These are phyloP conservation scores for Phalaenopsis aphrodite DNA, from an alignment of 106 monocot genomes.

Conservation along the genomic window DNA sequence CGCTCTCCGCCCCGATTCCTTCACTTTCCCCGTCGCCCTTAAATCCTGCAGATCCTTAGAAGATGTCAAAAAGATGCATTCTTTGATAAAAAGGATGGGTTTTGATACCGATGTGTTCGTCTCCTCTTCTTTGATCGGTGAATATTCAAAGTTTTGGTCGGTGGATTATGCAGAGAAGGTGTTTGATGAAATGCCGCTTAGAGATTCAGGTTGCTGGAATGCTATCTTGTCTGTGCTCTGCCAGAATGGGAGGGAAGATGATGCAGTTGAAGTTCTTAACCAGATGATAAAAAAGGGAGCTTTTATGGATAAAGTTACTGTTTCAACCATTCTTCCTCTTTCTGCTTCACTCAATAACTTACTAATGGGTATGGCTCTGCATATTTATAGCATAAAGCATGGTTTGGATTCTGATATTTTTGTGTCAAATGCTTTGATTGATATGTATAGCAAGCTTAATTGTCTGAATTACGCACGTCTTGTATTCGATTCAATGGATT, in stretches of 20 bases:
- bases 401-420: conserved; percentile 53
- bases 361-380: conserved; percentile 30
- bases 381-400: conserved; percentile 32
- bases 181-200: conserved; percentile 50
- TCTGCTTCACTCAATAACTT: conserved; percentile 31
- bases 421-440: conserved; percentile 59
- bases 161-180: conserved; percentile 23
- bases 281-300: conserved; percentile 37
- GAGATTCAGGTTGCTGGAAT: conserved; percentile 62
- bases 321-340: conserved; percentile 55
- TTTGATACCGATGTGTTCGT: conserved; percentile 22
- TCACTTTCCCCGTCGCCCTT: conserved; percentile 52
- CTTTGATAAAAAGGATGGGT: conserved; percentile 34
- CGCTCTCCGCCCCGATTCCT: conserved; percentile 22
- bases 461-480: conserved; percentile 20
- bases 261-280: conserved; percentile 32
- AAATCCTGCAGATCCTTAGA: conserved; percentile 32
- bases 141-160: conserved; percentile 27
- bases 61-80: conserved; percentile 27
- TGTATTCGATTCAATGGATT: conserved; percentile 33
- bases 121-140: conserved; percentile 19
- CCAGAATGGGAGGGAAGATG: conserved; percentile 28
- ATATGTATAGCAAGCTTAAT: conserved; percentile 54
- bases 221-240: conserved; percentile 59
- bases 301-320: conserved; percentile 36